phyloP scores from a whole-genome alignment of 2,329 filamentous ascomycete species.

The Elsinoe australis region DNA sequence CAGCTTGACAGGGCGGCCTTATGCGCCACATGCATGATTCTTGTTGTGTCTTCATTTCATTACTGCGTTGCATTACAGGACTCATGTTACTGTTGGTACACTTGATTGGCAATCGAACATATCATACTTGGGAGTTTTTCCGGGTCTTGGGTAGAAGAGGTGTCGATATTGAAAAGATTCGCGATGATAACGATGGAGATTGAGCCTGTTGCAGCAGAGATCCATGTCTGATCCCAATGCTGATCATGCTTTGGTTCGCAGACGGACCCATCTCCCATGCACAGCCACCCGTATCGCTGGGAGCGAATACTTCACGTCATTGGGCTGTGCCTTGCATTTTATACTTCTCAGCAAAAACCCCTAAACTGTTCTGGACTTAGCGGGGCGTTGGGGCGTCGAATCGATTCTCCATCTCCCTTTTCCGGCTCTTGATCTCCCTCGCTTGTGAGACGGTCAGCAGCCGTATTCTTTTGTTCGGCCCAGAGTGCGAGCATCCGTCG shows the following conservation, averaged over 20 bases:
- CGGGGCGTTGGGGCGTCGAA: background rate
- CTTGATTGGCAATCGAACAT: no score
- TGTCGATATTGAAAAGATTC: constrained; percentile 1
- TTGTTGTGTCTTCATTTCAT: no score
- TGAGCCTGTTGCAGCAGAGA: no score
- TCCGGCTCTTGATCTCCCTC: background rate
- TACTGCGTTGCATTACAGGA: no score
- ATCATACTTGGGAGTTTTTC: no score
- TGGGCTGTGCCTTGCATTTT: background rate
- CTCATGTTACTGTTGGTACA: no score
- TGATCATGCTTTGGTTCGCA: background rate
- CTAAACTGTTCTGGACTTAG: constrained; percentile 6
- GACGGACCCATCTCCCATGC: background rate
- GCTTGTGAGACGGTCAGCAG: background rate
- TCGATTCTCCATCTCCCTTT: constrained; percentile 1
- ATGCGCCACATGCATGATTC: no score
- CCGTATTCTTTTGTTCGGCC: background rate
- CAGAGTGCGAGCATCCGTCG: no score
- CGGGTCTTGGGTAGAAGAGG: no score
- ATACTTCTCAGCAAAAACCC: no score
- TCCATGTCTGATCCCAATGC: background rate
- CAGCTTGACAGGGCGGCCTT: no score
- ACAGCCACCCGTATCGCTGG: background rate
- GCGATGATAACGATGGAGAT: background rate
- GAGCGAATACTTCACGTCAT: no score